Conservation (phyloP, 148 eudicot species). For the Suaeda aralocaspica region DNA sequence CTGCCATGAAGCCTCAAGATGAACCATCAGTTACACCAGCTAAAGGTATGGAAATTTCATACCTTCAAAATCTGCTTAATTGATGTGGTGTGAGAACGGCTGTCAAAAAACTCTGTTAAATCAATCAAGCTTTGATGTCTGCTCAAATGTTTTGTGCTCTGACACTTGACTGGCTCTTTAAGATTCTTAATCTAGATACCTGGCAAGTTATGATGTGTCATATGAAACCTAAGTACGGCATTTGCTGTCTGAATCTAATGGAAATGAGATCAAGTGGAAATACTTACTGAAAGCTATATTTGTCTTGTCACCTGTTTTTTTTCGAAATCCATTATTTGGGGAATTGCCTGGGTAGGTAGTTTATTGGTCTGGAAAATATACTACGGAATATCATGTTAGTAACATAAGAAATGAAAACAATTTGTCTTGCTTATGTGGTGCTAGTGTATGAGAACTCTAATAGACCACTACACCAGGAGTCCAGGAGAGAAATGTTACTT, state of each 20-base stretch:
- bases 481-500: no score
- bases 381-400: no score
- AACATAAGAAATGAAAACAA: no score
- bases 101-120: no score
- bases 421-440: no score
- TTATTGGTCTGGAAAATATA: no score
- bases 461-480: no score
- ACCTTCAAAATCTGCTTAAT: not conserved
- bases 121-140: not conserved
- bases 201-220: not conserved
- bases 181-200: not conserved
- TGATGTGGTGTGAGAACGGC: not conserved
- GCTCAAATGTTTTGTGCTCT: not conserved
- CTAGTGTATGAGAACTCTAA: no score
- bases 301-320: not conserved
- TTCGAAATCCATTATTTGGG: no score
- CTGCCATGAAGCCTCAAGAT: constrained; percentile 95
- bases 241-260: not conserved
- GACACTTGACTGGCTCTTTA: not conserved
- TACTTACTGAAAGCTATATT: not conserved
- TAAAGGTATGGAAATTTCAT: constrained; percentile 37
- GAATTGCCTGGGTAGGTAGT: no score
- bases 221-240: not conserved
- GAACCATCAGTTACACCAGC: constrained; percentile 41
- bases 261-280: not conserved